Evolutionary conservation across 345 rosid species (phyloP).

Genomic region (Noccaea caerulescens): DNA sequence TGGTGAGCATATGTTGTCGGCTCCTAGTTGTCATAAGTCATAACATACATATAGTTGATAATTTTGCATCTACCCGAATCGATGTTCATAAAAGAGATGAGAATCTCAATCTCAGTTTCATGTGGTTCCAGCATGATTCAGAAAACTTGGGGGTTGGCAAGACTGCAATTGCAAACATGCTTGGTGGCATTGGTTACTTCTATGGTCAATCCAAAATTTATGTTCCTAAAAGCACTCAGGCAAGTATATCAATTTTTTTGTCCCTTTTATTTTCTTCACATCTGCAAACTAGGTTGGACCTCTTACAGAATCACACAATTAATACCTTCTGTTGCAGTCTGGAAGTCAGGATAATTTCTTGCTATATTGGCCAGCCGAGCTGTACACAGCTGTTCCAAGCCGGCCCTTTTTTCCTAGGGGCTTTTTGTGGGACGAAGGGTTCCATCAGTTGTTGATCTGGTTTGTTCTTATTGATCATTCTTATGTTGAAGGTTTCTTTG

Average conservation of each 20-base stretch:
- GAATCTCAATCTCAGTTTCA: constrained; percentile 21
- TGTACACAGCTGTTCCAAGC: constrained; percentile 96
- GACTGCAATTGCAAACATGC: constrained; percentile 86
- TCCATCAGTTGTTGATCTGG: constrained; percentile 95
- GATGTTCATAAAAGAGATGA: constrained; percentile 14
- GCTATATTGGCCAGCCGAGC: constrained; percentile 98
- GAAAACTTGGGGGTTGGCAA: constrained; percentile 70
- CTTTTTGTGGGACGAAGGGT: constrained; percentile 98
- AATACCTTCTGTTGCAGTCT: constrained; percentile 57
- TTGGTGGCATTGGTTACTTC: constrained; percentile 97
- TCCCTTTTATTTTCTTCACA: background rate
- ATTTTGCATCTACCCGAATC: constrained; percentile 3
- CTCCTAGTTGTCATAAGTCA: constrained; percentile 23
- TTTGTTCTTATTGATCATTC: constrained; percentile 47
- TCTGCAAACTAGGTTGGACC: constrained; percentile 17
- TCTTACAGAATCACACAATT: constrained; percentile 47
- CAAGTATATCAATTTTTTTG: constrained; percentile 44
- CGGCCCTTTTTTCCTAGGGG: constrained; percentile 98
- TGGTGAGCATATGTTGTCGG: constrained; percentile 24
- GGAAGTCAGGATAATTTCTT: constrained; percentile 57
- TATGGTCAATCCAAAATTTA: constrained; percentile 90
- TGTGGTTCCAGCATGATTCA: constrained; percentile 68
- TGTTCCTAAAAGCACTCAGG: constrained; percentile 58
- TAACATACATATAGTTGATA: constrained; percentile 14
- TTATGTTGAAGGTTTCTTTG: constrained; percentile 8